Evolutionary conservation across 164 flowering plant species (phyloP), one percentile per base, ranked within the genome.

Genomic region (Dillenia turbinata): DNA sequence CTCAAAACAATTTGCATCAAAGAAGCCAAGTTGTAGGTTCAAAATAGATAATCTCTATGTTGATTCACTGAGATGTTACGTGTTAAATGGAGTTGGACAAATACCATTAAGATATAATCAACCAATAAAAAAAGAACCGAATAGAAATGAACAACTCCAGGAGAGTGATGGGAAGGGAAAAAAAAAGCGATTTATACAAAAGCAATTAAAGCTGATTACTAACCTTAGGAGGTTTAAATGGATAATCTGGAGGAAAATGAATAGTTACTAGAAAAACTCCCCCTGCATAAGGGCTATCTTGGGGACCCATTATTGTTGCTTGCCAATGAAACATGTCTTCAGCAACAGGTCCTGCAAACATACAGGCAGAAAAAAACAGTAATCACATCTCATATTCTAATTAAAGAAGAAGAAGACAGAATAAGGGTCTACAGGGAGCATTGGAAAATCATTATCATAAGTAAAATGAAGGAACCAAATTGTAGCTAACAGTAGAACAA

Each of bases 271-370:
- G 64, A 64, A 78, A 78, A 7, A 78, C 79, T 43, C 82, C 82
- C 56, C 79, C 82, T 0, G 81, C 76, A 61, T 75, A 78, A 52
- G 79, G 81, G 64, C 81, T 78, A 63, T 78, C 81, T 19, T 74
- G 71, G 17, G 81, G 81, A 40, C 82, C 82, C 82, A 78, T 78
- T 54, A 78, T 78, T 65, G 81, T 78, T 67, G 81, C 78, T 75
- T 78, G 81, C 81, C 81, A 78, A 46, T 74, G 81, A 48, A 78
- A 78, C 78, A 78, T 78, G 69, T 78, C 81, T 60, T 78, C 81
- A 5, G 75, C 82, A 54, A 78, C 81, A 57, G 81, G 81, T n/a
- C 81, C 81, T 78, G 56, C 33, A 10, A 51, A 45, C 12, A 33
- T 45, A n/a, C 10, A 57, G 12, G 11, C 12, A 6, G 22, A 4